These are phyloP conservation scores for Echria macrotheca DNA, from an alignment of 495 filamentous ascomycete species.

Conservation along the genomic window DNA sequence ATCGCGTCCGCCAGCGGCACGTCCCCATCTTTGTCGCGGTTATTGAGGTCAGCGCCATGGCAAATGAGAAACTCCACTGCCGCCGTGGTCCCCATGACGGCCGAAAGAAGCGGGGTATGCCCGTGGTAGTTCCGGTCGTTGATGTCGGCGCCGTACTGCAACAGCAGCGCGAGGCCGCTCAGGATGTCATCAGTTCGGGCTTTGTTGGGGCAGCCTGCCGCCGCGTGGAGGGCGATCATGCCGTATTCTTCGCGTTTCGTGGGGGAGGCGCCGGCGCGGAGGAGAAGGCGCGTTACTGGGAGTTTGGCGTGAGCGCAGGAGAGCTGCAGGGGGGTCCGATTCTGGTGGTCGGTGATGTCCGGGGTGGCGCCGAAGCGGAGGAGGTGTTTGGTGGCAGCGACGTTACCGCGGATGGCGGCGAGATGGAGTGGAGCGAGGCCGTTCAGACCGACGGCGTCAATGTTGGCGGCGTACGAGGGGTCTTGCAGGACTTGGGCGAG, in stretches of 20 bases:
- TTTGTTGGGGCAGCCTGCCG: background rate
- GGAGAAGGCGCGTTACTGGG: background rate
- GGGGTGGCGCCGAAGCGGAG: background rate
- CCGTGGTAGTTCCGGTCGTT: conserved; percentile 28
- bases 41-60: background rate
- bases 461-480: background rate
- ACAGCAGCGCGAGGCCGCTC: background rate
- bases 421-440: conserved; percentile 3
- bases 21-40: background rate
- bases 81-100: conserved; percentile 11
- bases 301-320: background rate
- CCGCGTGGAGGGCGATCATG: background rate
- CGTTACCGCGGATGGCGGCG: conserved; percentile 1
- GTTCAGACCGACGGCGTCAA: background rate
- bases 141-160: conserved; percentile 25
- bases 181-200: background rate
- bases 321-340: background rate
- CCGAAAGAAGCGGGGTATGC: conserved; percentile 33
- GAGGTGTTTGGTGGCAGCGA: background rate
- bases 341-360: background rate
- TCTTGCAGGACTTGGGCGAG: background rate
- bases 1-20: background rate
- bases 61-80: conserved; percentile 4
- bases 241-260: background rate
- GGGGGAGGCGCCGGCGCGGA: background rate